phyloP scores from a whole-genome alignment of 2,329 filamentous ascomycete species.

The Claviceps sorghi region DNA sequence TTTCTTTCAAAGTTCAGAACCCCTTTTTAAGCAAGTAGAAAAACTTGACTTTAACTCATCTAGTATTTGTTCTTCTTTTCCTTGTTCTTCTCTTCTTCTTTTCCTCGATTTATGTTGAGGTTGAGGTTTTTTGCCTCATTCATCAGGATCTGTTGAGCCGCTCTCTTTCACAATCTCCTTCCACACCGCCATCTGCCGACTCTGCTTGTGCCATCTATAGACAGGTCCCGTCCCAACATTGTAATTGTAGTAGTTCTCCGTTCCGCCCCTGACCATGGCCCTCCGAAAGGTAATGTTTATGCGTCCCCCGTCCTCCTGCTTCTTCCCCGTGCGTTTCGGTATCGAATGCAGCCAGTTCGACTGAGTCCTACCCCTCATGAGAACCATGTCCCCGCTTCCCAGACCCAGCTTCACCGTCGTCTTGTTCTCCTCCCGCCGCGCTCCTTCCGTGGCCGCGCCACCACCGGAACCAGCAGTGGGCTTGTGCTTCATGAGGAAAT shows the following conservation, averaged over 20 bases:
- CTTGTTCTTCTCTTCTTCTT: neutral
- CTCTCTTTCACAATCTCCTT: conserved; percentile 9
- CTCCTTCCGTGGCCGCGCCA: conserved; percentile 11
- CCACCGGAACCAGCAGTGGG: conserved; percentile 23
- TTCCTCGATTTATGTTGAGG: neutral
- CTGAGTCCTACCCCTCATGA: conserved; percentile 67
- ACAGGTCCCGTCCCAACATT: conserved; percentile 59
- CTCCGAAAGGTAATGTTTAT: conserved; percentile 69
- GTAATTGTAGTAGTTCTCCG: conserved; percentile 73
- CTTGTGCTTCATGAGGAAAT: conserved; percentile 72
- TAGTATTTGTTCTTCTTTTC: neutral
- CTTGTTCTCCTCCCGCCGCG: conserved; percentile 16
- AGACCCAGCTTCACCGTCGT: conserved; percentile 37
- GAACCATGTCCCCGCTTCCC: conserved; percentile 58
- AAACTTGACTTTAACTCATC: neutral
- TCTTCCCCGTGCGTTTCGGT: conserved; percentile 55
- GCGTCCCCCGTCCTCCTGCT: conserved; percentile 45
- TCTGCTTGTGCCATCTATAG: conserved; percentile 50
- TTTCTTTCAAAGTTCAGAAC: conserved; percentile 5
- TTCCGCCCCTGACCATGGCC: conserved; percentile 56
- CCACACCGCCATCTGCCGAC: conserved; percentile 34
- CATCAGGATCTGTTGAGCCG: neutral
- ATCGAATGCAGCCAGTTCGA: conserved; percentile 64
- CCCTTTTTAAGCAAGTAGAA: neutral
- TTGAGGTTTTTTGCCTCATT: neutral